These are phyloP conservation scores for Eucalyptus shirleyi DNA, from an alignment of 345 rosid genomes.

Conservation along the genomic window DNA sequence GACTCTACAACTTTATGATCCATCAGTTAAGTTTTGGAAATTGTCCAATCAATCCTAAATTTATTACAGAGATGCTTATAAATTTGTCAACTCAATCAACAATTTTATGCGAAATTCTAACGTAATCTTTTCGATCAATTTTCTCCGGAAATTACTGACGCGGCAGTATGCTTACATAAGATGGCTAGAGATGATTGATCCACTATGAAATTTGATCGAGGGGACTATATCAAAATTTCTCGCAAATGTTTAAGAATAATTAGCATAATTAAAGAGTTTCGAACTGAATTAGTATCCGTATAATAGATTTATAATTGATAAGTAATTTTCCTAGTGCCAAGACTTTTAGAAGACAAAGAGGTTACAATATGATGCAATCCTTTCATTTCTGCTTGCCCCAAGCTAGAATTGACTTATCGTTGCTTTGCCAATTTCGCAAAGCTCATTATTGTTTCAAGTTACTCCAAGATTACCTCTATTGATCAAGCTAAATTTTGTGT, in stretches of 20 bases:
- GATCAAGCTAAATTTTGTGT: too few species aligned
- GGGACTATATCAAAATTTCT: background rate
- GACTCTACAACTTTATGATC: background rate
- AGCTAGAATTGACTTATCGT: background rate
- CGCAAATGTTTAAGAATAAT: too few species aligned
- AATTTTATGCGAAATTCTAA: too few species aligned
- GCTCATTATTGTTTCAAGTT: background rate
- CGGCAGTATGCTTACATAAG: background rate
- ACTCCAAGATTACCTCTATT: background rate
- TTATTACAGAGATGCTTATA: background rate
- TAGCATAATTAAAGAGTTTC: background rate
- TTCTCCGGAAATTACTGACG: accelerated
- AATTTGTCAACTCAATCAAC: too few species aligned
- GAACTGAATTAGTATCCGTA: too few species aligned
- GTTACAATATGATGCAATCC: background rate
- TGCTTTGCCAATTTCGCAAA: background rate
- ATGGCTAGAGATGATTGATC: background rate
- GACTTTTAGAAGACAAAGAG: background rate
- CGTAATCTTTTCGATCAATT: accelerated
- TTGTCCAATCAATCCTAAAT: too few species aligned
- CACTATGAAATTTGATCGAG: background rate
- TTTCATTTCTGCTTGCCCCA: background rate
- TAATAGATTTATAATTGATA: too few species aligned
- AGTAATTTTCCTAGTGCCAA: too few species aligned
- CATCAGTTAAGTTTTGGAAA: background rate